Percentiles rank a stretch among this genome's conserved stretches.
These are phyloP conservation scores for Wickerhamiella slavikovae DNA, from an alignment of 805 yeast genomes.

Conservation along the genomic window DNA sequence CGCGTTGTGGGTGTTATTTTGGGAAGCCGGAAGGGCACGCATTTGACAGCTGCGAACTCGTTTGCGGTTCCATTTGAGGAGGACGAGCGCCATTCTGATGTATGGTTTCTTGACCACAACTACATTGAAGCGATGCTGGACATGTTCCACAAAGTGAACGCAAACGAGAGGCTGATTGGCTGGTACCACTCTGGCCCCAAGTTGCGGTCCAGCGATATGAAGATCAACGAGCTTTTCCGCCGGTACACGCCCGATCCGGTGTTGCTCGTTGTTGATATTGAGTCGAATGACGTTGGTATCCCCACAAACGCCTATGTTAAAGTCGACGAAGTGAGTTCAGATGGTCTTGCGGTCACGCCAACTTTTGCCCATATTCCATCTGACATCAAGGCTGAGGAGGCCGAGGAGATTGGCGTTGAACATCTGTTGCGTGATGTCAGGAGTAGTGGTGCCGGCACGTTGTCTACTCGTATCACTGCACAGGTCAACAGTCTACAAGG, in stretches of 20 bases:
- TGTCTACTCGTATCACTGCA: constrained; percentile 70
- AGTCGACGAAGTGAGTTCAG: constrained; percentile 87
- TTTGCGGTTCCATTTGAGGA: constrained; percentile 98
- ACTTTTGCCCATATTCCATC: constrained; percentile 90
- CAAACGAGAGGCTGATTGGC: constrained; percentile 90
- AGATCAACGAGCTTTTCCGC: constrained; percentile 77
- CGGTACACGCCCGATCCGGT: constrained; percentile 66
- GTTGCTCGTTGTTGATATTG: constrained; percentile 76
- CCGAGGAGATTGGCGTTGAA: constrained; percentile 98
- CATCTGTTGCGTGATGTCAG: constrained; percentile 84
- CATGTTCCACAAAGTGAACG: constrained; percentile 94
- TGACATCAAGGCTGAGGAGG: constrained; percentile 89
- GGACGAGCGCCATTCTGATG: constrained; percentile 74
- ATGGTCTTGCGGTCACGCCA: constrained; percentile 80
- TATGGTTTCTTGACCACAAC: constrained; percentile 95
- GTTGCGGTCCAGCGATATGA: constrained; percentile 66
- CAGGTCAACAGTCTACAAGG: constrained; percentile 80
- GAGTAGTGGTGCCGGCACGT: constrained; percentile 89
- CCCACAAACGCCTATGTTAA: constrained; percentile 94
- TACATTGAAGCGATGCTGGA: constrained; percentile 91
- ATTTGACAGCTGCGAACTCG: constrained; percentile 65
- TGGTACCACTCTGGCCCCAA: constrained; percentile 99
- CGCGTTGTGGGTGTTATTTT: constrained; percentile 87
- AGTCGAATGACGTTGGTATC: constrained; percentile 65
- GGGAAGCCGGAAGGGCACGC: constrained; percentile 45